These are phyloP conservation scores for Dalechampia spathulata DNA, from an alignment of 441 rosid genomes.

Conservation along the genomic window DNA sequence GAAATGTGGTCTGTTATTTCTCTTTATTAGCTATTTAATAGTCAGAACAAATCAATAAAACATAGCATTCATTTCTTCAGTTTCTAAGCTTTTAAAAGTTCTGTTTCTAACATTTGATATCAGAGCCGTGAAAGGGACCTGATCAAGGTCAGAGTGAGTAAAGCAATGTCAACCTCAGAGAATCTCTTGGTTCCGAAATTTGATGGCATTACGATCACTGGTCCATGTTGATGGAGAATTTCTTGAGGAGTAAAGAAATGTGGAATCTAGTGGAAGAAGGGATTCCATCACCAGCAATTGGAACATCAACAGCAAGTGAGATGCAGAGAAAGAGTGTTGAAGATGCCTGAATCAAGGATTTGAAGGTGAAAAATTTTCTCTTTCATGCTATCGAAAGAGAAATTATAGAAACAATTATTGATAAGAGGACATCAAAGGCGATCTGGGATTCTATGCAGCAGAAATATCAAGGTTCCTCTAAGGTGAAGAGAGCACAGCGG, in stretches of 20 bases:
- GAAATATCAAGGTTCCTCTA: not conserved
- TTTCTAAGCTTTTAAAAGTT: no score
- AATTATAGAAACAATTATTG: no score
- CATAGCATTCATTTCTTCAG: no score
- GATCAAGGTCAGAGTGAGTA: not conserved
- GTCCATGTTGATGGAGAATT: constrained; percentile 1
- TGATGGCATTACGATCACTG: constrained; percentile 2
- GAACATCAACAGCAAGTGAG: not conserved
- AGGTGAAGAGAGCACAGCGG: no score
- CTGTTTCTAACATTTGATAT: not conserved
- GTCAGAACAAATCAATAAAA: no score
- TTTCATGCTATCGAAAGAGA: no score
- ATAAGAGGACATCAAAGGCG: not conserved
- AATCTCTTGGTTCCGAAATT: not conserved
- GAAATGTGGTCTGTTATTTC: no score
- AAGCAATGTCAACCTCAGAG: not conserved
- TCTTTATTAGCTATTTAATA: no score
- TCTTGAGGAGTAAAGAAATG: not conserved
- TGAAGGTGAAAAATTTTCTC: no score
- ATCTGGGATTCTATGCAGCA: not conserved
- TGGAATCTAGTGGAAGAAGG: not conserved
- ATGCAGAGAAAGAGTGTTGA: no score
- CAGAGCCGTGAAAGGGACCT: not conserved
- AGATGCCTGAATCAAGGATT: no score
- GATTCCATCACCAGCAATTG: not conserved